Percentiles rank a stretch among this genome's conserved stretches.
These are phyloP conservation scores for Crithidia bombi DNA, from an alignment of 208 protist species.

Conservation along the genomic window DNA sequence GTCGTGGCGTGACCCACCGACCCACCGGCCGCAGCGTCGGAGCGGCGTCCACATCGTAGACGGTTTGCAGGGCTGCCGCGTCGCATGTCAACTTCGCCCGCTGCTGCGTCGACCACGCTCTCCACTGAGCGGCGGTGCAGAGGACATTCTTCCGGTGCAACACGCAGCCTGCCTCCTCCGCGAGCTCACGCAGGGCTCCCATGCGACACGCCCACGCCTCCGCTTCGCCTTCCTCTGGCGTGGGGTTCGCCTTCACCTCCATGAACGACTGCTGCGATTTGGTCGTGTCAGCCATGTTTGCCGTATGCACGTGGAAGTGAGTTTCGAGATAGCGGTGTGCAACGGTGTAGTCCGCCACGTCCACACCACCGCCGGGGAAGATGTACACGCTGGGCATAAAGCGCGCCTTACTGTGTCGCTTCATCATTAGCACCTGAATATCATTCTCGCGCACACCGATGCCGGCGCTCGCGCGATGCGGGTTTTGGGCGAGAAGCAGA, in stretches of 20 bases:
- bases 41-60: conserved; percentile 26
- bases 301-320: conserved; percentile 2
- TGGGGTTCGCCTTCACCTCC: conserved; percentile 6
- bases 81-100: background rate
- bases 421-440: conserved; percentile 61
- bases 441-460: conserved; percentile 17
- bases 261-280: conserved; percentile 10
- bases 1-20: conserved; percentile 59
- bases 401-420: conserved; percentile 58
- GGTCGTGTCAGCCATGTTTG: background rate
- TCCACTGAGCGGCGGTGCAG: conserved; percentile 16
- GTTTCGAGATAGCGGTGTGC: conserved; percentile 7
- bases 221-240: conserved; percentile 10
- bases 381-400: conserved; percentile 66
- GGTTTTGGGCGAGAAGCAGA: conserved; percentile 38
- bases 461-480: background rate
- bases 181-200: conserved; percentile 56
- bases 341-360: conserved; percentile 33
- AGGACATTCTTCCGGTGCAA: conserved; percentile 32
- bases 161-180: conserved; percentile 54
- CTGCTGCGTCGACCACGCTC: background rate
- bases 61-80: too few relatives aligned
- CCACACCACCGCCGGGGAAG: conserved; percentile 63
- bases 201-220: conserved; percentile 35
- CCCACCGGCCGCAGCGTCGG: conserved; percentile 38